A percentile compares a stretch with the other conserved stretches of the same genome.
These are phyloP conservation scores for Rhizopus microsporus DNA, from an alignment of 371 early-diverging fungal species.

Conservation along the genomic window DNA sequence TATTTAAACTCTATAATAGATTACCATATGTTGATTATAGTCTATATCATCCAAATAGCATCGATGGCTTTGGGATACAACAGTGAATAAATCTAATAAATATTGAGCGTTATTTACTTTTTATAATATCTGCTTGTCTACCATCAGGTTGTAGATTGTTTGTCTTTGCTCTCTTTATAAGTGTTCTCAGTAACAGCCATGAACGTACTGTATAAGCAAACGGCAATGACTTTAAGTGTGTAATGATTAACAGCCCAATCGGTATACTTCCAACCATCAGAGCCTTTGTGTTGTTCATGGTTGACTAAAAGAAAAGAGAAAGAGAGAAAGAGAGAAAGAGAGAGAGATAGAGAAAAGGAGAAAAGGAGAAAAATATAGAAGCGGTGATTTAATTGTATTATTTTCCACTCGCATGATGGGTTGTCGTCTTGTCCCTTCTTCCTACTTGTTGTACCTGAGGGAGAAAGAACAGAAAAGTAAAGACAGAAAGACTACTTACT, in stretches of 20 bases:
- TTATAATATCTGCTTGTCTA: slow-evolving; percentile 6
- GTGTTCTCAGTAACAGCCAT: slow-evolving; percentile 30
- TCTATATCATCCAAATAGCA: slow-evolving; percentile 49
- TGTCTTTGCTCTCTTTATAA: slow-evolving; percentile 34
- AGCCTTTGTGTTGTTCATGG: slow-evolving; percentile 6
- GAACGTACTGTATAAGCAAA: slow-evolving; percentile 43
- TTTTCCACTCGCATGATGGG: too few relatives aligned
- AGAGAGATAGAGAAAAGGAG: too few relatives aligned
- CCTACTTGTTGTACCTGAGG: too few relatives aligned
- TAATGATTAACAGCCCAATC: slow-evolving; percentile 18
- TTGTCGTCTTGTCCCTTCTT: too few relatives aligned
- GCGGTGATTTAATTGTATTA: too few relatives aligned
- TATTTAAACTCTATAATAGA: neutral
- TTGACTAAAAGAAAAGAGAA: neutral
- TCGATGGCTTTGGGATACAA: slow-evolving; percentile 33
- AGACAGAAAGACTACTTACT: too few relatives aligned
- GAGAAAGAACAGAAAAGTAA: too few relatives aligned
- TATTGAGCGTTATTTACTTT: slow-evolving; percentile 3
- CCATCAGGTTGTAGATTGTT: slow-evolving; percentile 31
- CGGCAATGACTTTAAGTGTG: slow-evolving; percentile 40
- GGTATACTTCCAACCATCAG: slow-evolving; percentile 13
- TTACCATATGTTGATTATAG: slow-evolving; percentile 52
- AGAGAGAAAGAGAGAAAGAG: neutral
- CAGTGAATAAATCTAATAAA: slow-evolving; percentile 26
- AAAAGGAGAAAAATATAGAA: too few relatives aligned